phyloP scores from a whole-genome alignment of 2,329 filamentous ascomycete genomes.

The Diaporthe longicolla region DNA sequence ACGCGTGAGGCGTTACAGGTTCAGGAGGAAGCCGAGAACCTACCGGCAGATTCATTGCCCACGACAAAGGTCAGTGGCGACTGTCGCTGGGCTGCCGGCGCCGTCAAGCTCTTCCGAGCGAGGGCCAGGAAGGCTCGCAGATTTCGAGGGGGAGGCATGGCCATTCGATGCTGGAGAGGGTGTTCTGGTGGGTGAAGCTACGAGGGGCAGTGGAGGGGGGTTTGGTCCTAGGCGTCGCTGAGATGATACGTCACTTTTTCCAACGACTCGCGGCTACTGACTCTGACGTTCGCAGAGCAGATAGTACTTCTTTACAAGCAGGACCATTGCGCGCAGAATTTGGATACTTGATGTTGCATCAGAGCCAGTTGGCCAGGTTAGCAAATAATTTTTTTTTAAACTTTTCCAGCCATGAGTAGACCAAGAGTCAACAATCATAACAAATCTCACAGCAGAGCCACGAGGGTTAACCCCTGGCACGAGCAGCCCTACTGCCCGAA shows the following conservation, averaged over 20 bases:
- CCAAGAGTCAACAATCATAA: too few relatives aligned
- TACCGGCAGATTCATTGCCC: conserved; percentile 78
- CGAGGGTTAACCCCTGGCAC: too few relatives aligned
- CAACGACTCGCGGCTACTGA: not conserved
- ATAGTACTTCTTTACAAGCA: not conserved
- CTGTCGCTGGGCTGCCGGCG: conserved; percentile 59
- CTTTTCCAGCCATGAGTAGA: too few relatives aligned
- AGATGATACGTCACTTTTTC: not conserved
- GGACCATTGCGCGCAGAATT: too few relatives aligned
- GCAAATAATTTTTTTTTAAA: too few relatives aligned
- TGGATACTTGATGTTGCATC: too few relatives aligned
- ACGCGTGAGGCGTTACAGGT: not conserved
- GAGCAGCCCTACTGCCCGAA: too few relatives aligned
- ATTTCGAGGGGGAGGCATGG: conserved; percentile 45
- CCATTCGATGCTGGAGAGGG: not conserved
- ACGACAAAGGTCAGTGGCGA: conserved; percentile 72
- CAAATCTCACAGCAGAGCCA: too few relatives aligned
- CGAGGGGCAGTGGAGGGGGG: conserved; percentile 20
- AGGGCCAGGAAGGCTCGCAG: conserved; percentile 66
- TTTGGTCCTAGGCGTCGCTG: not conserved
- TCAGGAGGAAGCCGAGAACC: not conserved
- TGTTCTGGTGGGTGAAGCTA: not conserved
- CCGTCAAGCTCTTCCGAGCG: conserved; percentile 62
- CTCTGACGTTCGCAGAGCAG: not conserved
- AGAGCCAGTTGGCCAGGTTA: too few relatives aligned